Conservation (phyloP, 371 early-diverging fungal genomes). For the Mortierella sp. region DNA sequence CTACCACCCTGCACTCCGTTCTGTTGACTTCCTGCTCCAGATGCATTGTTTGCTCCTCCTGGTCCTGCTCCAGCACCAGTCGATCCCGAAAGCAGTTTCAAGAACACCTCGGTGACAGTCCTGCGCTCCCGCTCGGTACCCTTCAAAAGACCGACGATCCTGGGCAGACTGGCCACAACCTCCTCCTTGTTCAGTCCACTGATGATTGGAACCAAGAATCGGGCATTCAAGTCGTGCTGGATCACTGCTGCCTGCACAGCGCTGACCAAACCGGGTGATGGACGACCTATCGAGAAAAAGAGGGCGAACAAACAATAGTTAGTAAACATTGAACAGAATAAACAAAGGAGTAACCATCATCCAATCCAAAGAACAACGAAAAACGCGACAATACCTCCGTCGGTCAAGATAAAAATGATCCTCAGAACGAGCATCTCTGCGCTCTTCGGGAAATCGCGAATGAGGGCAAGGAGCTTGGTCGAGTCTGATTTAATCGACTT, state of each 20-base stretch:
- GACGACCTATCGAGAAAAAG: conserved; percentile 59
- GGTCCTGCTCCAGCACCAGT: conserved; percentile 18
- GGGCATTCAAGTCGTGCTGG: conserved; percentile 71
- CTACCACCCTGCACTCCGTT: neutral
- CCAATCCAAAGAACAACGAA: neutral
- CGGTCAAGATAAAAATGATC: conserved; percentile 80
- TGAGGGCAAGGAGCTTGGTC: conserved; percentile 68
- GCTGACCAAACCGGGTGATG: conserved; percentile 71
- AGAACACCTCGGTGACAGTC: conserved; percentile 73
- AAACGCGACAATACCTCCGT: conserved; percentile 64
- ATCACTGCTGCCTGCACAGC: conserved; percentile 69
- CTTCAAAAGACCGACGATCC: conserved; percentile 75
- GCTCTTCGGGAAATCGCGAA: conserved; percentile 80
- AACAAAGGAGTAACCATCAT: neutral
- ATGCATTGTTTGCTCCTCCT: conserved; percentile 1
- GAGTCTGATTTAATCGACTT: conserved; percentile 78
- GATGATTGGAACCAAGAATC: conserved; percentile 78
- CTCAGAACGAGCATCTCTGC: conserved; percentile 80
- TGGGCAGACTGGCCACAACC: conserved; percentile 66
- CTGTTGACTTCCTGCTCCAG: conserved; percentile 10
- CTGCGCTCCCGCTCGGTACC: conserved; percentile 69
- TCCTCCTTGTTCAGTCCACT: conserved; percentile 75
- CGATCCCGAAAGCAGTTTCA: conserved; percentile 59
- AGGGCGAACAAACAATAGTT: conserved; percentile 1
- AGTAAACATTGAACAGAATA: neutral